Base-by-base conservation (phyloP, 148 eudicot genomes). In the Arbutus unedo region DNA sequence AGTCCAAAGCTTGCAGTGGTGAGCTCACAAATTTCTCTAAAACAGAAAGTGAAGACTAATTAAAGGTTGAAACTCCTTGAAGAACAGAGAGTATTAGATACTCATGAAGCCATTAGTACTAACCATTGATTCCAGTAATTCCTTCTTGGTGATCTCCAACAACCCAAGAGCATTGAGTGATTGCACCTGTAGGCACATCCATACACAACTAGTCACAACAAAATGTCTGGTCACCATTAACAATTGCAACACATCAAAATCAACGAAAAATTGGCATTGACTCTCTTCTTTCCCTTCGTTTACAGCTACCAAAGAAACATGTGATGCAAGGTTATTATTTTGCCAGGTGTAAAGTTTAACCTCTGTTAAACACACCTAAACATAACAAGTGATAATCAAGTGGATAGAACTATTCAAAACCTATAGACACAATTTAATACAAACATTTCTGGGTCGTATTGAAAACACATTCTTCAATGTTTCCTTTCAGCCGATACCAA, bases 141-240 rank as follows among this genome's bases (percentile, higher is more conserved):
- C 92, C 85, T 76, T 82, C 85, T 85, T 85, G 43, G 83, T 83
- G 79, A 85, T 87, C 90, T 93, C 98, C 87, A 93, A 75, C 56
- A 76, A 62, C 51, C 91, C 93, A 82, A 92, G 91, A 85, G 91
- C 87, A 84, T 91, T 86, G 53, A 90, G 85, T 66, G 98, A 91
- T 82, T 91, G 95, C 85, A 93, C 87, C 98, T 95, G 95, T 90
- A 89, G 81, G 85, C 21, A 80, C 77, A 79, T 85, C 8, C 13
- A 83, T 79, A 76, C 51, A 79, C 21, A 83, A 81, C 41, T 31
- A 77, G 68, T 79, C 54, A 76, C 2, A 71, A 55, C 53, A 21
- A 25, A 49, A 79, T 50, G 62, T 44, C 72, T 81, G 19, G 54
- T 38, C 44, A 77, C 8, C 21, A 49, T 60, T 73, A 23, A 73